Evolutionary conservation across 2,329 filamentous ascomycete genomes (phyloP), one percentile per base, ranked within the genome.

Genomic region (Plenodomus lindquistii): DNA sequence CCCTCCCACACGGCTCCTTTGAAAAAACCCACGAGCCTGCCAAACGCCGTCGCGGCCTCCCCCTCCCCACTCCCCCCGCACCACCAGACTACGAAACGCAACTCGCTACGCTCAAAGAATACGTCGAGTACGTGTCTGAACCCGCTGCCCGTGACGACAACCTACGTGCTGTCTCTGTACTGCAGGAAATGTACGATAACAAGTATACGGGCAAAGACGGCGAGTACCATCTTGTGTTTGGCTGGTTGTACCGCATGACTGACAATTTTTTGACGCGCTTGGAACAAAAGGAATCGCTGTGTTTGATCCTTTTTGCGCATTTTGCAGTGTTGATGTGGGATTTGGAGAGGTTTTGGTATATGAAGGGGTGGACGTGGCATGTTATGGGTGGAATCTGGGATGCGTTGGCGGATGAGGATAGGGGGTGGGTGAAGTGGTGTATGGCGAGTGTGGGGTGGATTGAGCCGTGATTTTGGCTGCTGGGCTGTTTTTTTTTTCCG

Each of bases 321-420:
- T 68, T 67, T 37, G 49, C 53, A 3, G 57, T 68, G 8, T 41
- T 68, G 17, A 55, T 68, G 41, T 48, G 52, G 5, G 62, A 60
- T 19, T 47, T 68, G 54, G 63, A 68, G 22, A 43, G 51, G 1
- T 65, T 68, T 35, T 68, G 65, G 65, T 68, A 65, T 35, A 62
- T 65, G 57, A 58, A 60, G 29, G 65, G 62, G 6, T 69, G 63
- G 64, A 67, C 65, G 6, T 41, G 54, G 16, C 65, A 69, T 46
- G 54, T 64, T 8, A 55, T 69, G 52, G 46, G 46, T 20, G 63
- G 63, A 1, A 67, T 67, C 16, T 65, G 48, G 41, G 53, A 55
- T 3, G 40, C 54, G 8, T 37, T 61, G 21, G 52, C 47, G 0
- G 47, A 39, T 20, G 65, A 65, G 44, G 42, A 67, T 42, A 50